Evolutionary conservation across 163 green algal genomes (phyloP), one percentile per base, ranked within the genome.

Genomic region (Chlorella variabilis): DNA sequence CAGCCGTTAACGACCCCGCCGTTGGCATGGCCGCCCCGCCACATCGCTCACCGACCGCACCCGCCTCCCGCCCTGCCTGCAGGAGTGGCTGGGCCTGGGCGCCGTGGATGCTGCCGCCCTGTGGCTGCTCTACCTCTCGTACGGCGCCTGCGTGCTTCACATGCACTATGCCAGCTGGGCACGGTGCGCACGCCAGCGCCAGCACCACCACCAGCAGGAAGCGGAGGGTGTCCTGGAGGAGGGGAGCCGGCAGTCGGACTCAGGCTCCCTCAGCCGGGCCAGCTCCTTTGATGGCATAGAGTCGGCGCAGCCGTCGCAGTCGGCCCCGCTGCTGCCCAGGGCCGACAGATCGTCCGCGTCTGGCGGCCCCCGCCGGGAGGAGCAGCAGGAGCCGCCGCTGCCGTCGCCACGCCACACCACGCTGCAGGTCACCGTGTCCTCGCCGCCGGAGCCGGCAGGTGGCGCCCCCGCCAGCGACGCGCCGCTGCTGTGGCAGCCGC

Each of bases 81-180:
- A 90, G 80, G 77, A 69, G 29, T 92, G 91, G 91, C 81, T 94
- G 75, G 91, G 90, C 0, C 56, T 91, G 48, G 63, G 70, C 25
- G 56, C 63, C 23, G 81, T 93, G 13, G 66, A 81, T 38, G 23
- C 63, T 2, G 34, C 69, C 39, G 70, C 86, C 6, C 66, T 91
- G 17, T 94, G 90, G 91, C 49, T 84, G 2, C 78, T 95, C 21
- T 93, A 93, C 71, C 42, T 87, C 1, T 83, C 87, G 1, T 88
- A 87, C 62, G 33, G 68, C 7, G 63, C 82, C 1, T 85, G 75
- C 36, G 69, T 89, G 25, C 84, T 94, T 67, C 88, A 93, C 84
- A 84, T 87, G 73, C 75, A 15, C 3, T 74, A 81, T 27, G 54
- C 41, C 45, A 36, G 36, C 36, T 86, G 68, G 66, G 36, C 48